Percentiles rank a stretch among this genome's conserved stretches.
These are phyloP conservation scores for Amborella trichopoda DNA, from an alignment of 164 flowering plant genomes.

Conservation along the genomic window DNA sequence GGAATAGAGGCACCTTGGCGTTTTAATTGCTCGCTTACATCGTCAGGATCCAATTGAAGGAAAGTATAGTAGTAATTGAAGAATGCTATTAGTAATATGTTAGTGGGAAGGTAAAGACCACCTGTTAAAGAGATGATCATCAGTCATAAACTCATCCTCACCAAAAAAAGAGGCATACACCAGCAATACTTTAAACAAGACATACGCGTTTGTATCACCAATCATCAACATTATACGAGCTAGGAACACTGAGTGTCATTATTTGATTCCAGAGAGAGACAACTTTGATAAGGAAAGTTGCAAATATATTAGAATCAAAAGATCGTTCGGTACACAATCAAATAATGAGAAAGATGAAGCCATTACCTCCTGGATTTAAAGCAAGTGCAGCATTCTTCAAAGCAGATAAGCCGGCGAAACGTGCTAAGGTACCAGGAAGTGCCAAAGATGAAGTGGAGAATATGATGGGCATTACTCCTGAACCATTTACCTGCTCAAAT, in stretches of 20 bases:
- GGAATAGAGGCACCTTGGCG: conserved; percentile 99
- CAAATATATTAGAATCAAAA: too few species aligned
- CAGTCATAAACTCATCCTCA: too few species aligned
- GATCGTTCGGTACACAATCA: too few species aligned
- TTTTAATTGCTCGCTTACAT: conserved; percentile 95
- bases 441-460: conserved; percentile 95
- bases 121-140: conserved; percentile 63
- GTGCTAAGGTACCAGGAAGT: conserved; percentile 94
- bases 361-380: conserved; percentile 88
- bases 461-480: conserved; percentile 99
- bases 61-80: conserved; percentile 99
- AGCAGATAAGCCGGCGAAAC: conserved; percentile 77
- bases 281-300: too few species aligned
- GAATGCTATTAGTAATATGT: conserved; percentile 85
- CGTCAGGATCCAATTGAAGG: conserved; percentile 97
- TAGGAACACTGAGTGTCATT: too few species aligned
- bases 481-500: conserved; percentile 91
- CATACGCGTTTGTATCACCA: too few species aligned
- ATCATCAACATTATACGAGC: too few species aligned
- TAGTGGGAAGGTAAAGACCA: conserved; percentile 83
- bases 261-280: too few species aligned
- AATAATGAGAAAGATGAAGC: not conserved
- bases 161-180: too few species aligned
- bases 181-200: too few species aligned
- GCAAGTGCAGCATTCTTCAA: conserved; percentile 83